A percentile compares a stretch with the other conserved stretches of the same genome.
These are phyloP conservation scores for Ballota nigra DNA, from an alignment of 257 asterid genomes.

Conservation along the genomic window DNA sequence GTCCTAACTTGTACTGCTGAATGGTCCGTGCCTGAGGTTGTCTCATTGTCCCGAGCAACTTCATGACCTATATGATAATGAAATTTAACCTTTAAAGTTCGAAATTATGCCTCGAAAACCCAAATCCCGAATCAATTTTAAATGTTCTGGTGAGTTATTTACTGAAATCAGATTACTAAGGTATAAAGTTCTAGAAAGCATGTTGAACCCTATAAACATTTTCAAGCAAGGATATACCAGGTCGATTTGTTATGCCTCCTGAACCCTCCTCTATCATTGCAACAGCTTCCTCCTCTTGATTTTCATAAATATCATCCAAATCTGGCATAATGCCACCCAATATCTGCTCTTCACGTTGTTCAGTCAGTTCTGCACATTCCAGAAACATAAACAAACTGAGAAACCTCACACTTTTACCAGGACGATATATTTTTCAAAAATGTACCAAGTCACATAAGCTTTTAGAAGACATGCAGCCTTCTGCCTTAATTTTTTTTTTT, in stretches of 20 bases:
- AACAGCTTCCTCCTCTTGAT: conserved; percentile 62
- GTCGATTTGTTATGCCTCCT: conserved; percentile 30
- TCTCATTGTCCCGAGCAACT: conserved; percentile 26
- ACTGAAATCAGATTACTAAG: background rate
- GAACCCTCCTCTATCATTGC: conserved; percentile 62
- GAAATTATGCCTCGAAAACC: background rate
- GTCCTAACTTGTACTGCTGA: conserved; percentile 45
- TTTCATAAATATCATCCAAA: conserved; percentile 59
- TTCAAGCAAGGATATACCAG: conserved; percentile 30
- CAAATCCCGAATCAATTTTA: background rate
- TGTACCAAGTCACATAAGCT: conserved; percentile 3
- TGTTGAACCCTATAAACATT: conserved; percentile 5
- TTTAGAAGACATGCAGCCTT: background rate
- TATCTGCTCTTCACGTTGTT: conserved; percentile 60
- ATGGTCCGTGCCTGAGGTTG: conserved; percentile 42
- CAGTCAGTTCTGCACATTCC: conserved; percentile 36
- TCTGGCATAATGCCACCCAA: conserved; percentile 48
- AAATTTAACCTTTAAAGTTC: conserved; percentile 12
- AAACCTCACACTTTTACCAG: background rate
- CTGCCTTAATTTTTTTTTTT: background rate
- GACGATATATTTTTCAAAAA: conserved; percentile 1
- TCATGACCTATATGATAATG: conserved; percentile 40
- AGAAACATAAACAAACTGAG: conserved; percentile 22
- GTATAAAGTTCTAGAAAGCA: conserved; percentile 11
- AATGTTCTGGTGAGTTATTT: background rate